Percentiles rank a stretch among this genome's conserved stretches.
phyloP scores from a whole-genome alignment of 768 basidiomycete species.

The Tulasnella sp. region DNA sequence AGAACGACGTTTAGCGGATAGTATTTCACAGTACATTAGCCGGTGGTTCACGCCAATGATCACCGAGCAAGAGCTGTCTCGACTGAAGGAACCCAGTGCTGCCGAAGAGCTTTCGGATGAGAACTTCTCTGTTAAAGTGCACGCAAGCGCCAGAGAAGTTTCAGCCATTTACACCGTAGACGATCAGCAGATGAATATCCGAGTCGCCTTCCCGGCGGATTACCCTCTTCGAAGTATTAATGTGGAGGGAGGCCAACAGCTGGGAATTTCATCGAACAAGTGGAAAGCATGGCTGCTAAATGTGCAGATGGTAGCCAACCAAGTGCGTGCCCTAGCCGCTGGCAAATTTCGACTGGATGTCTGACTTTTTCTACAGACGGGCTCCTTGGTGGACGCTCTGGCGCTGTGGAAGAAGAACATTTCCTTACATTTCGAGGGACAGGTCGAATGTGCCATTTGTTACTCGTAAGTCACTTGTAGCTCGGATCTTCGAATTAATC shows the following conservation, averaged over 20 bases:
- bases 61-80: slow-evolving; percentile 72
- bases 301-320: slow-evolving; percentile 61
- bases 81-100: slow-evolving; percentile 50
- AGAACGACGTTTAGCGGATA: slow-evolving; percentile 75
- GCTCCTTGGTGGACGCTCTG: slow-evolving; percentile 80
- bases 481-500: background rate
- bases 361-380: slow-evolving; percentile 51
- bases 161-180: slow-evolving; percentile 80
- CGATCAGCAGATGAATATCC: slow-evolving; percentile 87
- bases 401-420: slow-evolving; percentile 92
- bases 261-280: slow-evolving; percentile 80
- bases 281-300: slow-evolving; percentile 94
- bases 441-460: slow-evolving; percentile 94
- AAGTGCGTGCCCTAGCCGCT: slow-evolving; percentile 55
- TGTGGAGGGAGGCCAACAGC: slow-evolving; percentile 71
- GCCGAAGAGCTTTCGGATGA: slow-evolving; percentile 61
- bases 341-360: background rate
- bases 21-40: slow-evolving; percentile 71
- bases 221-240: slow-evolving; percentile 88
- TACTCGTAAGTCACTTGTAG: slow-evolving; percentile 63
- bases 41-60: slow-evolving; percentile 83
- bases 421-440: slow-evolving; percentile 85
- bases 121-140: slow-evolving; percentile 71
- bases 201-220: slow-evolving; percentile 74
- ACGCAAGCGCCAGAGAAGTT: slow-evolving; percentile 66